Evolutionary conservation across 148 eudicot genomes (phyloP).

Genomic region (Pouteria glomerata): DNA sequence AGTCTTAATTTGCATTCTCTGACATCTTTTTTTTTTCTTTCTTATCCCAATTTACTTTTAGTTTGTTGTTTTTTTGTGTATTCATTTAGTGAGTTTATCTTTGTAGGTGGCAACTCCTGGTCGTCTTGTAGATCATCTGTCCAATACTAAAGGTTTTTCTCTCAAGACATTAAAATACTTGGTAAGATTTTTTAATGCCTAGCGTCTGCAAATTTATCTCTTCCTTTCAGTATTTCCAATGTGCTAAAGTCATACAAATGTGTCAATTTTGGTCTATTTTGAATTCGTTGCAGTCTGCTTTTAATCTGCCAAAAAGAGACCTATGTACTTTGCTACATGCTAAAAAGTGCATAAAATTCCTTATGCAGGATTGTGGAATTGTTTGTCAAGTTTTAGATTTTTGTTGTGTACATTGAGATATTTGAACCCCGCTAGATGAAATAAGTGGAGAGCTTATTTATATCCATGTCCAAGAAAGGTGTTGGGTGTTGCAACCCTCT

Average conservation of each 20-base stretch:
- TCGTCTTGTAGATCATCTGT: slow-evolving; percentile 84
- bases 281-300: background rate
- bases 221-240: background rate
- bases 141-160: slow-evolving; percentile 91
- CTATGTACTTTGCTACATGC: background rate
- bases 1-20: background rate
- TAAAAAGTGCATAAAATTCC: background rate
- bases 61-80: background rate
- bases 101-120: slow-evolving; percentile 94
- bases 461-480: background rate
- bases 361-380: background rate
- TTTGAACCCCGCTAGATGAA: background rate
- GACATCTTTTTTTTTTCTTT: background rate
- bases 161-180: slow-evolving; percentile 75
- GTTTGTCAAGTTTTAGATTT: background rate
- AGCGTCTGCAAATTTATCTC: background rate
- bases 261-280: background rate
- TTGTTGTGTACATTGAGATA: background rate
- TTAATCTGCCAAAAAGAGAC: background rate
- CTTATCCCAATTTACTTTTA: background rate
- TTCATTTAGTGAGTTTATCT: slow-evolving; percentile 6
- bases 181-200: slow-evolving; percentile 38
- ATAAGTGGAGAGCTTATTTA: background rate
- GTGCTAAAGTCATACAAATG: background rate
- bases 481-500: background rate